Conservation (phyloP, 495 filamentous ascomycete species). For the Letharia columbiana region DNA sequence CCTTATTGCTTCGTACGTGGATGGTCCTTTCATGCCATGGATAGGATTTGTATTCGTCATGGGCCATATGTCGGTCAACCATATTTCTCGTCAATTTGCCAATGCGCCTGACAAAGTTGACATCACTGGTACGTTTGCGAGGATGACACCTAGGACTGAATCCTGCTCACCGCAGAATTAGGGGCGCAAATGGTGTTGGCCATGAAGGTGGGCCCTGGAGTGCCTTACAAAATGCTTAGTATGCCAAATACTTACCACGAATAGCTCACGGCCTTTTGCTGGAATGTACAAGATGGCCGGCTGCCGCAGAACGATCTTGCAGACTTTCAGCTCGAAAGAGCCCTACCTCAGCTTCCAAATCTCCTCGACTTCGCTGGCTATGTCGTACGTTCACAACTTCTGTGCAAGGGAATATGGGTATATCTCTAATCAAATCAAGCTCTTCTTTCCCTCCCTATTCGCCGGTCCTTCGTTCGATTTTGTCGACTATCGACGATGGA, state of each 20-base stretch:
- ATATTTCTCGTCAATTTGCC: constrained; percentile 68
- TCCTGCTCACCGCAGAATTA: constrained; percentile 11
- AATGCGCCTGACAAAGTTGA: constrained; percentile 61
- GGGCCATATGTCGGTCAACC: constrained; percentile 88
- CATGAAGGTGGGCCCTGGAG: constrained; percentile 58
- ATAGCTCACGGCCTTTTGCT: constrained; percentile 82
- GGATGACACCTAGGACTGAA: not conserved
- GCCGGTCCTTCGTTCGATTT: constrained; percentile 89
- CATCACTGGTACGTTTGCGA: constrained; percentile 56
- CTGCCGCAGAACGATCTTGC: constrained; percentile 69
- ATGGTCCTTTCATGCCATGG: constrained; percentile 98
- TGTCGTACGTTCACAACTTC: constrained; percentile 38
- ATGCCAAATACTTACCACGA: not conserved
- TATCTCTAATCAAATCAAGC: constrained; percentile 24
- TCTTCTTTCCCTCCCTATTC: constrained; percentile 89
- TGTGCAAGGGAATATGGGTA: not conserved
- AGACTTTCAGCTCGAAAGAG: constrained; percentile 77
- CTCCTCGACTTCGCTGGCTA: constrained; percentile 79
- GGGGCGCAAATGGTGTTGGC: constrained; percentile 91
- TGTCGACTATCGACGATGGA: constrained; percentile 82
- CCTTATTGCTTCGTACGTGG: constrained; percentile 70
- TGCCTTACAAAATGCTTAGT: not conserved
- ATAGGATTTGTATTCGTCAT: constrained; percentile 88
- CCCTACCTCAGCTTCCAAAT: constrained; percentile 60
- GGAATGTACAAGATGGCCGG: constrained; percentile 90